Percentiles rank a stretch among this genome's conserved stretches.
Conservation (phyloP, 768 basidiomycete species). For the Saitozyma sp. region DNA sequence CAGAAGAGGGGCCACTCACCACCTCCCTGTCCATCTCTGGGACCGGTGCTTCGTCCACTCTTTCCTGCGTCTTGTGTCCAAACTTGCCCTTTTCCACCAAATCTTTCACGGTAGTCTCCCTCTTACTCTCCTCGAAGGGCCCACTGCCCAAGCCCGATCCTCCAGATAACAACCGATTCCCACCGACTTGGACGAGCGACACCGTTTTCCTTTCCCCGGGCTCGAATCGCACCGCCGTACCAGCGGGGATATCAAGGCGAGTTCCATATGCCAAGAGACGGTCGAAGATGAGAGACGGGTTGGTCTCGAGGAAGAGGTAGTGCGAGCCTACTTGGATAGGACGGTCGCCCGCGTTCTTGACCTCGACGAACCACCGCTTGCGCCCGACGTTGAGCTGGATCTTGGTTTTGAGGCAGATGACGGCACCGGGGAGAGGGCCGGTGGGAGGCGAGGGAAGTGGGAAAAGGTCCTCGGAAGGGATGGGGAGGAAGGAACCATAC, state of each 20-base stretch:
- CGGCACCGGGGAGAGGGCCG: slow-evolving; percentile 70
- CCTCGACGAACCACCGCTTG: slow-evolving; percentile 66
- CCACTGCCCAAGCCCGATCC: slow-evolving; percentile 72
- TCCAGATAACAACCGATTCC: slow-evolving; percentile 69
- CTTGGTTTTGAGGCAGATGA: slow-evolving; percentile 61
- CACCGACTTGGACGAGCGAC: slow-evolving; percentile 74
- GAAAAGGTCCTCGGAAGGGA: slow-evolving; percentile 69
- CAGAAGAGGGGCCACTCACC: slow-evolving; percentile 26
- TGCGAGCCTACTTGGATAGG: slow-evolving; percentile 96
- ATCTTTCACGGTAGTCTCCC: slow-evolving; percentile 22
- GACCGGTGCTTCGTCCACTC: slow-evolving; percentile 59
- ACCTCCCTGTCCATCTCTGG: slow-evolving; percentile 54
- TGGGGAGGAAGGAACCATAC: slow-evolving; percentile 90
- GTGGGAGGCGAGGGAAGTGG: slow-evolving; percentile 53
- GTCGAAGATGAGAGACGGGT: slow-evolving; percentile 77
- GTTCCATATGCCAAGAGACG: slow-evolving; percentile 70
- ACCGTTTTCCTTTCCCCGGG: slow-evolving; percentile 87
- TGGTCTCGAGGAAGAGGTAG: slow-evolving; percentile 91
- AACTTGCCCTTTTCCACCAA: slow-evolving; percentile 66
- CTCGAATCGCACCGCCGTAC: slow-evolving; percentile 95
- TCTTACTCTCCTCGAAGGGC: slow-evolving; percentile 51
- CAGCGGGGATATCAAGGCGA: slow-evolving; percentile 82
- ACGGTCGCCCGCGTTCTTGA: slow-evolving; percentile 88
- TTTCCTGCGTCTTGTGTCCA: slow-evolving; percentile 59
- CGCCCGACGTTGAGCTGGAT: slow-evolving; percentile 77